A percentile compares a stretch with the other conserved stretches of the same genome.
Conservation (phyloP, 768 basidiomycete genomes). For the Suillus spraguei region DNA sequence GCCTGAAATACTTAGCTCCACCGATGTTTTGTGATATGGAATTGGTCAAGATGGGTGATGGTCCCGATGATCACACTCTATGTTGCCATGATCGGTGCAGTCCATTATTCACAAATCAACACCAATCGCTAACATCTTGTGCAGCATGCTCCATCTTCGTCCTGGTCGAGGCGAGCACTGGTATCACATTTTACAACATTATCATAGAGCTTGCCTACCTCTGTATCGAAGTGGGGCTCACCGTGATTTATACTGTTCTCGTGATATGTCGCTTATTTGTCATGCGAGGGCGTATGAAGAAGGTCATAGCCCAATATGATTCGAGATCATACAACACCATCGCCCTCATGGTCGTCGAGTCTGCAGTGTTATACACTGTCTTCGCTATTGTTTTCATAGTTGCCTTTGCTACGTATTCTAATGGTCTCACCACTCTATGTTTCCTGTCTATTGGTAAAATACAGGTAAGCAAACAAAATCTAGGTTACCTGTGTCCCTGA, state of each 20-base stretch:
- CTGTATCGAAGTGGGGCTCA: slow-evolving; percentile 31
- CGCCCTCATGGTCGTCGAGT: slow-evolving; percentile 34
- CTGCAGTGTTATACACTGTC: slow-evolving; percentile 27
- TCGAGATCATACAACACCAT: slow-evolving; percentile 25
- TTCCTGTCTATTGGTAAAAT: slow-evolving; percentile 36
- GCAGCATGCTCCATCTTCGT: slow-evolving; percentile 23
- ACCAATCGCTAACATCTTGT: neutral
- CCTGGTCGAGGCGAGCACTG: slow-evolving; percentile 19
- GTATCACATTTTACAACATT: slow-evolving; percentile 26
- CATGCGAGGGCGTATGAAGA: slow-evolving; percentile 20
- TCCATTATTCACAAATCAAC: neutral
- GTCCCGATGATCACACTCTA: slow-evolving; percentile 20
- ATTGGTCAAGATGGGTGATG: slow-evolving; percentile 18
- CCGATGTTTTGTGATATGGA: slow-evolving; percentile 23
- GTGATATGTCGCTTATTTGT: slow-evolving; percentile 32
- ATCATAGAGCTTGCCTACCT: slow-evolving; percentile 32
- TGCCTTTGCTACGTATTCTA: slow-evolving; percentile 18
- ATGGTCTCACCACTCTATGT: slow-evolving; percentile 32
- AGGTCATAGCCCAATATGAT: slow-evolving; percentile 16
- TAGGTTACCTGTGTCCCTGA: neutral
- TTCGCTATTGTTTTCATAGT: slow-evolving; percentile 30
- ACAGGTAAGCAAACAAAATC: slow-evolving; percentile 24
- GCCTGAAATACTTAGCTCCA: neutral
- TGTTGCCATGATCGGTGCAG: slow-evolving; percentile 20
- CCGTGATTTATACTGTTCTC: slow-evolving; percentile 33